Evolutionary conservation across 2,329 filamentous ascomycete species (phyloP), one percentile per base, ranked within the genome.

Genomic region (Cladosporium sp.): DNA sequence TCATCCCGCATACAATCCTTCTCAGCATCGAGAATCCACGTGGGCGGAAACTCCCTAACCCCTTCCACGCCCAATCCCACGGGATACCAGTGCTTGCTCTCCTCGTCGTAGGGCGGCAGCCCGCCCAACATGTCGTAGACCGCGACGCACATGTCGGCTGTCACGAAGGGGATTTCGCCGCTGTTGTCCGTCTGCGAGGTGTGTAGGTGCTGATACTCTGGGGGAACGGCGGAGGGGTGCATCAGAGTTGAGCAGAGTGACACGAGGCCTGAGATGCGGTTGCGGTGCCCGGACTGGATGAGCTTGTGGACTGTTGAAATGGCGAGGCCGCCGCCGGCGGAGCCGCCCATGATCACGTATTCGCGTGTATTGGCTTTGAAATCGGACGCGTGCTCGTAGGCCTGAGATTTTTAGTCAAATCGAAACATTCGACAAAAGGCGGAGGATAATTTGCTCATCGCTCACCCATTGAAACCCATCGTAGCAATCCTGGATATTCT

Each of bases 1-100:
- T 71, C 69, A 59, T 72, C 70, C 15, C 68, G 61, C 60, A 71
- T 64, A 30, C 66, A 68, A 58, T 74, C 70, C 42, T 61, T 60
- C 42, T 51, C 59, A 20, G 55, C 57, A 34, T 60, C 61, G 4
- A 60, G 40, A n/a, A 66, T 61, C 37, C 58, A 66, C 19, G 62
- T 63, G 11, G 43, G 59, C 3, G 64, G 64, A 19, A 66, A 64
- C 8, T 55, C 51, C n/a, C 49, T 50, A 17, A 64, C 38, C 3
- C 40, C 58, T 4, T 58, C 59, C 5, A 51, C 34, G n/a, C 55
- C 58, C 37, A 47, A 43, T 7, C 39, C 47, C 3, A 51, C 58
- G 2, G 57, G 59, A 30, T 64, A 61, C 45, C 57, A 58, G 17
- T 59, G 55, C 30, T 57, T 39, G 2, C 30, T 52, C 36, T 34